phyloP scores from a whole-genome alignment of 192 early-diverging fungal species.

The Rhizophagus clarus region DNA sequence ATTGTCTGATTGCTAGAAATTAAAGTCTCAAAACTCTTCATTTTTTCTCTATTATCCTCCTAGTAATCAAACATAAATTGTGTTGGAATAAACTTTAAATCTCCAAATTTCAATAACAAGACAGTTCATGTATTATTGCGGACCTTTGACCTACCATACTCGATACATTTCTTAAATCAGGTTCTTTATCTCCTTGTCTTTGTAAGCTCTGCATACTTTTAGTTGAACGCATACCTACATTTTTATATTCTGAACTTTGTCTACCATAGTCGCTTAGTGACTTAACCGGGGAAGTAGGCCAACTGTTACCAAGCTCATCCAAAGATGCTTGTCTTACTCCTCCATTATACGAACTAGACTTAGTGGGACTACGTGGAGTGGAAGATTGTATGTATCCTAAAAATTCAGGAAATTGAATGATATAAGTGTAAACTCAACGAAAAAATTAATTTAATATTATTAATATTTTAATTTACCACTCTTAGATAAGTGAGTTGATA shows the following conservation, averaged over 20 bases:
- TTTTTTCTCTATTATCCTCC: conserved; percentile 47
- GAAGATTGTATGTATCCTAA: not conserved
- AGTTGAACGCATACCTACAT: not conserved
- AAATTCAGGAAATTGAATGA: not conserved
- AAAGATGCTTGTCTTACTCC: not conserved
- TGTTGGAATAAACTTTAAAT: not conserved
- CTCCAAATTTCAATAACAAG: not conserved
- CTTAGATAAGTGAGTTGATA: not conserved
- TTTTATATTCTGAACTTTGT: conserved; percentile 18
- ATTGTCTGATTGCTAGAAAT: conserved; percentile 54
- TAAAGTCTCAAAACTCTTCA: conserved; percentile 56
- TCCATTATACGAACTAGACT: not conserved
- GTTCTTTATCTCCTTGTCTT: not conserved
- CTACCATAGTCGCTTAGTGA: not conserved
- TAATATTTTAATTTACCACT: not conserved
- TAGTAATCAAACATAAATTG: not conserved
- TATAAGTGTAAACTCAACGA: too few species aligned
- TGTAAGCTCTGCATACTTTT: conserved; percentile 28
- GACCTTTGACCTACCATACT: not conserved
- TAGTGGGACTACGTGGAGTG: not conserved
- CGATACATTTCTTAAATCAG: conserved; percentile 2
- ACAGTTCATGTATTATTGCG: not conserved
- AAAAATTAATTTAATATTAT: not conserved
- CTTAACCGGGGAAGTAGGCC: not conserved
- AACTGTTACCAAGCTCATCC: not conserved